Evolutionary conservation across 2,329 filamentous ascomycete species (phyloP), one percentile per base, ranked within the genome.

Genomic region (Scedosporium aurantiacum): DNA sequence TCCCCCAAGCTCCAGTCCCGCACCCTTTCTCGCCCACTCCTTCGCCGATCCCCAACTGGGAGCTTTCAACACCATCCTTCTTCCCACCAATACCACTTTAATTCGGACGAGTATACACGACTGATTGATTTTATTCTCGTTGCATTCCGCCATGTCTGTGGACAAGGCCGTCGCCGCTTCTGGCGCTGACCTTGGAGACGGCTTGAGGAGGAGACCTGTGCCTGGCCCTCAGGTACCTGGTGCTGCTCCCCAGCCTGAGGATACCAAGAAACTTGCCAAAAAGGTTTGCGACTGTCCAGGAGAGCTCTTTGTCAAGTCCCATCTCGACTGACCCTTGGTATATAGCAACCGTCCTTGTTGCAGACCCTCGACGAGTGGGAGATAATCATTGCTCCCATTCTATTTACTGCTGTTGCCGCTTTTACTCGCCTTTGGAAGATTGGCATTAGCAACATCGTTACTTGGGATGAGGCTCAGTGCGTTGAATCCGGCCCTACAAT

Each of bases 381-480:
- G 71, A 77, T 80, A 70, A 69, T 86, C 69, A 78, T 85, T 70
- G 80, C 82, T 65, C 81, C 85, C 61, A 70, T 87, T 68, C 70
- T 87, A 70, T 83, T 87, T 74, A 82, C 83, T 63, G 69, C 78
- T 65, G 72, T 86, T 60, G 83, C 86, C 62, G 78, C 87, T 74
- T 85, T 87, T 72, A 89, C 86, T 45, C 79, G 86, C 65, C 72
- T 88, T 65, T 88, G 82, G 75, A 88, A 86, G 76, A 88, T 89
- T 70, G 86, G 86, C 62, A 74, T 87, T 61, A 86, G 83, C 66
- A 75, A 83, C 67, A 85, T 87, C 67, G 84, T 87, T 57, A 87
- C 84, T 57, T 86, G 83, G 83, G 83, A 86, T 72, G 82, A 85
- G 73, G 83, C 83, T 68, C 83, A 86, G 82, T 83, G 75, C 68